Evolutionary conservation across 2,329 filamentous ascomycete species (phyloP), one percentile per base, ranked within the genome.

Genomic region (Macrophomina phaseolina): DNA sequence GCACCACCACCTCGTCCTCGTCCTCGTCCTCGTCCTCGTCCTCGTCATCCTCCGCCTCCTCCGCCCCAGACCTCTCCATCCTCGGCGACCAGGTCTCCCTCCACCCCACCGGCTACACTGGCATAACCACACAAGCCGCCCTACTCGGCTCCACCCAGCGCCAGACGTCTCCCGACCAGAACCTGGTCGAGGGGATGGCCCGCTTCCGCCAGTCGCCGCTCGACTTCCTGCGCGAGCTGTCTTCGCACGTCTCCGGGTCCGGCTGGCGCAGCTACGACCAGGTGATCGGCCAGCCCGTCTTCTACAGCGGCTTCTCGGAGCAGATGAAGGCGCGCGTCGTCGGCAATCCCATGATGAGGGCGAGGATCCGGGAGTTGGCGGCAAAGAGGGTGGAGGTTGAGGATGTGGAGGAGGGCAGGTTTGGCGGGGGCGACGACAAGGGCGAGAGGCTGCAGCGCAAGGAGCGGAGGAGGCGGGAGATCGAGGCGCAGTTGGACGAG

Each of bases 231-330:
- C 92, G 93, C 71, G 95, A 99, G 82, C 90, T 99, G 40, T 95
- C 92, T 55, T 85, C 97, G 40, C 94, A 98, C 80, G 91, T 98
- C 70, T 94, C 93, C 12, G 95, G 95, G 65, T 91, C 91, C 61
- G 94, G 94, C 77, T 99, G 95, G 95, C 91, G 95, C 68, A 92
- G 92, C 68, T 99, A 99, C 81, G 93, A 98, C 75, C 84, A 91
- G 69, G 86, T 94, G 69, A 90, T 98, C 72, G 95, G 95, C 28
- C 94, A 97, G 77, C 93, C 93, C 9, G 90, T 97, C 70, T 98
- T 94, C 82, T 99, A 97, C 78, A 81, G 90, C 0, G 95, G 95
- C 32, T 99, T 97, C 80, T 90, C 90, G 34, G 94, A 97, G 70
- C 89, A 93, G 67, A 97, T 99, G 87, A 97, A 91, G 80, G 83